Base-by-base conservation (phyloP, 768 basidiomycete species). In the Termitomyces sp. region DNA sequence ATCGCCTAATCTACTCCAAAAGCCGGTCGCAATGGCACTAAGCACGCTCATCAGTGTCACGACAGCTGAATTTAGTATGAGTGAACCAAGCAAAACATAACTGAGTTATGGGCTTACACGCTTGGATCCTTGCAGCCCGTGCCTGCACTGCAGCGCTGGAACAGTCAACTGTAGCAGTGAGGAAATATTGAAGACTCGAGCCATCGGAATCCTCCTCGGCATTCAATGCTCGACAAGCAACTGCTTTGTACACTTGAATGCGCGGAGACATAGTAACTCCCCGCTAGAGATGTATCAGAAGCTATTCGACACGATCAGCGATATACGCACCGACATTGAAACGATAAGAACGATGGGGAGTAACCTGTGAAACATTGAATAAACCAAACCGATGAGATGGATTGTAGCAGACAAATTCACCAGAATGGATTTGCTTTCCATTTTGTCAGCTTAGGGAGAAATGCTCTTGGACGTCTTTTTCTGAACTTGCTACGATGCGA, bases 1-100 rank as follows among this genome's bases (percentile, higher is more conserved):
- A 70, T 96, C 94, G 11, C 91, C 88, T 45, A 87, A 83, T 53
- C 86, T 82, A 55, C 91, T 91, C 94, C 94, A 97, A 76, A 88
- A 91, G 0, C 90, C 92, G 0, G 92, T 92, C 4, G 90, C 91
- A 51, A 92, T 75, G 1, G 92, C 91, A 55, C 91, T 90, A 44
- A 97, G 78, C 7, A 84, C 70, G 55, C 91, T 93, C 86, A 91
- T 90, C 9, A 81, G 81, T 12, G 90, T 86, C 2, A 88, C 87
- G 73, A 96, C 85, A 54, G 85, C 82, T 83, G 20, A 20, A 55
- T 38, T 12, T 28, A 45, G 38, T 57, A 50, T 58, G n/a, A 35
- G 51, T 61, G 22, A 55, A 46, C 1, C 61, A 46, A 57, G 18
- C 48, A 16, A 52, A 0, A 56, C 32, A 5, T 12, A 13, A 49